Base-by-base conservation (phyloP, 139 green algal genomes). In the Bryopsis sp. region DNA sequence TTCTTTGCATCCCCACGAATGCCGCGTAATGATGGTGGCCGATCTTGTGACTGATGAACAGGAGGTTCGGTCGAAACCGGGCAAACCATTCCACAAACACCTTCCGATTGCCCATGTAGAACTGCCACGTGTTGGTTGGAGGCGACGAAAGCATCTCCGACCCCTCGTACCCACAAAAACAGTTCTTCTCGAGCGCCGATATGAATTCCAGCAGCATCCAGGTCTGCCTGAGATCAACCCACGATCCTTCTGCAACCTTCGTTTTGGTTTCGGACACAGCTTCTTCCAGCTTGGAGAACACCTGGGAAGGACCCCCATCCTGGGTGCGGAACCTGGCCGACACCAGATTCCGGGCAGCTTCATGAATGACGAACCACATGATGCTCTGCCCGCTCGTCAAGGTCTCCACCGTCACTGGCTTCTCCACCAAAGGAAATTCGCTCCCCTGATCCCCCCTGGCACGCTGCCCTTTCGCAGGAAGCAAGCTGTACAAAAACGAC, bases 271-370 rank as follows among this genome's bases (percentile, higher is more conserved):
- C 58, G 37, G 83, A 78, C 39, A 91, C 48, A 43, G 80, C 57
- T 8, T 65, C 38, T 48, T 95, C 87, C 32, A 96, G 35, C 3
- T 76, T 76, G 22, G 70, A 76, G 36, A 95, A 82, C 15, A 76
- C 93, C 47, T 94, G 80, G 4, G 76, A 76, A 0, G 89, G 77
- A 0, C 80, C 82, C 22, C 89, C 89, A 7, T 85, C 24, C 39
- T 92, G 85, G 0, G 86, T 89, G 24, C 78, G 74, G 72, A 93
- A 72, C n/a, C 82, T 73, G 0, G 47, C 24, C 0, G 60, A 70
- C 1, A 88, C 78, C 35, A 72, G 76, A 0, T 81, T 59, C 67
- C 72, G 74, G 2, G 83, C 83, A 0, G 63, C 78, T 71, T 88
- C 81, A 32, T 89, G 81, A n/a, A 81, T 32, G 2, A 74, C 69